phyloP scores from a whole-genome alignment of 148 eudicot genomes.

The Rhododendron simsii region DNA sequence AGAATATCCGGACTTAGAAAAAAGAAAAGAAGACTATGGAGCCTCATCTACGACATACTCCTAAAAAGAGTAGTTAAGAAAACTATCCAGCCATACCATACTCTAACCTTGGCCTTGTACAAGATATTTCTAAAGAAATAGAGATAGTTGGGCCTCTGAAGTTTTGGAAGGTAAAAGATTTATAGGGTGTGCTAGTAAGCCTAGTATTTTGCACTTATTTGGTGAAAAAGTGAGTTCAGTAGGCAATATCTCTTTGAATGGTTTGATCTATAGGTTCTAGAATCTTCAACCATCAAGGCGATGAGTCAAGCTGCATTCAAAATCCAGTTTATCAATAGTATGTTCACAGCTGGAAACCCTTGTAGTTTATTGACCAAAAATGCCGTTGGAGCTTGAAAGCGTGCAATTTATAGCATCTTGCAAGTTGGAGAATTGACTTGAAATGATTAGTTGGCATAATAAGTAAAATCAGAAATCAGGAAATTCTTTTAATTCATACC shows the following conservation, averaged over 20 bases:
- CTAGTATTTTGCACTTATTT: background rate
- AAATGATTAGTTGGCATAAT: background rate
- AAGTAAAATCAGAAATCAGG: too few species aligned
- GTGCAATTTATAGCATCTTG: background rate
- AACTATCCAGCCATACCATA: background rate
- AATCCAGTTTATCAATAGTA: slow-evolving; percentile 17
- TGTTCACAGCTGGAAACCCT: slow-evolving; percentile 7
- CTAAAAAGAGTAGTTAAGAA: background rate
- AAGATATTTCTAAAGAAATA: slow-evolving; percentile 18
- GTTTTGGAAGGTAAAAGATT: slow-evolving; percentile 31
- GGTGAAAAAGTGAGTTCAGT: background rate
- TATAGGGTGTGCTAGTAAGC: background rate
- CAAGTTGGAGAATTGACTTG: slow-evolving; percentile 7
- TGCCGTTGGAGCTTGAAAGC: background rate
- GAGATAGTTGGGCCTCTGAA: slow-evolving; percentile 17
- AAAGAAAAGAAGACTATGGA: slow-evolving; percentile 23
- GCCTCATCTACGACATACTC: slow-evolving; percentile 16
- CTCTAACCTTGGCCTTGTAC: slow-evolving; percentile 6
- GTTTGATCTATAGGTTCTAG: slow-evolving; percentile 19
- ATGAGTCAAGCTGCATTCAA: slow-evolving; percentile 3
- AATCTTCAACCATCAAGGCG: slow-evolving; percentile 6
- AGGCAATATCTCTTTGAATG: background rate
- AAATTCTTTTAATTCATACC: too few species aligned
- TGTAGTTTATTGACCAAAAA: background rate
- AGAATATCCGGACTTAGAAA: slow-evolving; percentile 21